Percentiles rank a stretch among this genome's conserved stretches.
These are phyloP conservation scores for Batrachochytrium dendrobatidis DNA, from an alignment of 371 early-diverging fungal species.

Conservation along the genomic window DNA sequence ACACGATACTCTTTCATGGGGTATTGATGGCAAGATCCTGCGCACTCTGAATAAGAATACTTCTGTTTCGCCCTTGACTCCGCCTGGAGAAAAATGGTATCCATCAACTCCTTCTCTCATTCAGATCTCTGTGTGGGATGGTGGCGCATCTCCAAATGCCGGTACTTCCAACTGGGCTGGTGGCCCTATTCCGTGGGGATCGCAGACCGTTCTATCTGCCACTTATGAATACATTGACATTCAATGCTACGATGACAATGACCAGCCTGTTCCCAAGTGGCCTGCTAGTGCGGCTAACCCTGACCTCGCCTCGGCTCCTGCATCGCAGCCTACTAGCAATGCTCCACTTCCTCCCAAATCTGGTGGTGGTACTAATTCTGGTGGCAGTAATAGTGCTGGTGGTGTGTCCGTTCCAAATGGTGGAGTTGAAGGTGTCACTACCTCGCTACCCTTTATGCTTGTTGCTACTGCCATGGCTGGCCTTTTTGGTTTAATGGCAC, in stretches of 20 bases:
- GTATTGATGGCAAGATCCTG: slow-evolving; percentile 11
- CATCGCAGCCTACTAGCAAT: neutral
- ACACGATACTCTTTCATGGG: slow-evolving; percentile 13
- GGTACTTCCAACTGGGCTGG: slow-evolving; percentile 28
- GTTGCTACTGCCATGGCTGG: no score
- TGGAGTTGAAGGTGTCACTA: no score
- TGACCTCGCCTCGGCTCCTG: neutral
- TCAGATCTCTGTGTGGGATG: slow-evolving; percentile 11
- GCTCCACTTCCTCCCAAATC: no score
- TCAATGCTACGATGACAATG: slow-evolving; percentile 22
- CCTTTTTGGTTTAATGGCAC: no score
- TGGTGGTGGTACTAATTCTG: no score
- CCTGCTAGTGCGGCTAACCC: slow-evolving; percentile 8
- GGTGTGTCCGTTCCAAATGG: no score
- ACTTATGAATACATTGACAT: slow-evolving; percentile 8
- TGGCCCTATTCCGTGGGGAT: slow-evolving; percentile 18
- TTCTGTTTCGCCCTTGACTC: neutral
- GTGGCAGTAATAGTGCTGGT: no score
- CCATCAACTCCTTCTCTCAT: slow-evolving; percentile 10
- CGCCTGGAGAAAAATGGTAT: slow-evolving; percentile 11
- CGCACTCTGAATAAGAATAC: slow-evolving; percentile 5
- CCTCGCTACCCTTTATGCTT: no score
- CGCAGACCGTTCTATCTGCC: neutral
- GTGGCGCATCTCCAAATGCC: neutral
- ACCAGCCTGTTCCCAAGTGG: slow-evolving; percentile 13